Percentiles rank a stretch among this genome's conserved stretches.
These are phyloP conservation scores for Dioscorea cayenensis DNA, from an alignment of 116 monocot species.

Conservation along the genomic window DNA sequence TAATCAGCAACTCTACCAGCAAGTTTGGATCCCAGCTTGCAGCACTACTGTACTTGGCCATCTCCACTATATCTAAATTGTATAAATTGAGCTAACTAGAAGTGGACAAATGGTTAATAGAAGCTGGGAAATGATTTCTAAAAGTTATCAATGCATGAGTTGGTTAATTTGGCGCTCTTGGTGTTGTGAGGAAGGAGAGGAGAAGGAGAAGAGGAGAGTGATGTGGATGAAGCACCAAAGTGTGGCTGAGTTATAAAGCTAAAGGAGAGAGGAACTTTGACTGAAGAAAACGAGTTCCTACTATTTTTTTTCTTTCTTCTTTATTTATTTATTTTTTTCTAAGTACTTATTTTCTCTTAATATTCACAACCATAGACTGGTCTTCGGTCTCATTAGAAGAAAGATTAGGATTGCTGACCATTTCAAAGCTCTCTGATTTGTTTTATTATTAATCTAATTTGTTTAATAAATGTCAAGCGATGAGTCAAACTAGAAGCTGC, in stretches of 20 bases:
- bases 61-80: neutral
- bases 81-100: neutral
- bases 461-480: neutral
- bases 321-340: neutral
- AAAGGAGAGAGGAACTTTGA: neutral
- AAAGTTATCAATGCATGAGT: neutral
- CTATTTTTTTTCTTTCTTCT: no score
- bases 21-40: neutral
- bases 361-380: neutral
- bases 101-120: neutral
- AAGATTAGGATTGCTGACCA: conserved; percentile 1
- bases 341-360: neutral
- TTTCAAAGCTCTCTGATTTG: conserved; percentile 1
- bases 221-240: neutral
- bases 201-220: neutral
- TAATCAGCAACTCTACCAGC: conserved; percentile 11
- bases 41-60: neutral
- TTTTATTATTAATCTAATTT: neutral
- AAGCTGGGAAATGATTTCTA: neutral
- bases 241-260: neutral
- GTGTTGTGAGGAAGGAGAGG: neutral
- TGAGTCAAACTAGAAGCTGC: conserved; percentile 2
- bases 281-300: neutral
- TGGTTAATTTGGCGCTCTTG: no score
- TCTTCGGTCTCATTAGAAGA: neutral